Evolutionary conservation across 2,329 filamentous ascomycete species (phyloP), one percentile per base, ranked within the genome.

Genomic region (Erysiphe pulchra): DNA sequence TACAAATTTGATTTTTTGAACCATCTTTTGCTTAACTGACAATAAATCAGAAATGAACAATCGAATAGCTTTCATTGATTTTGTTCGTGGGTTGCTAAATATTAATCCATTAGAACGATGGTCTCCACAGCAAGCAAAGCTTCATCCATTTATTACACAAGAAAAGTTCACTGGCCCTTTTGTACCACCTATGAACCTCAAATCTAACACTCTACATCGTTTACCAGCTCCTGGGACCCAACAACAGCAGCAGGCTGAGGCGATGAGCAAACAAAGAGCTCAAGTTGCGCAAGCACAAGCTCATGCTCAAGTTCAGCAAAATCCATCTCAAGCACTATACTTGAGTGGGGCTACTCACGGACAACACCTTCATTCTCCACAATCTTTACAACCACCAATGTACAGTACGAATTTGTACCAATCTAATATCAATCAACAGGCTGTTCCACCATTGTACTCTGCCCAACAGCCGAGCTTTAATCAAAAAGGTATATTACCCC

Each of bases 71-170:
- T 98, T 98, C 56, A 98, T 95, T 58, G 90, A 98, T 61, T 98
- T 98, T 56, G 90, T 95, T 20, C 77, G 90, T 52, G 90, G 90
- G 13, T 63, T 98, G 36, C 66, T 98, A 47, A 92, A 81, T 49
- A 92, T 94, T 59, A 98, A 94, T 58, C 90, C 90, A 2, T 70
- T 98, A 32, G 90, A 98, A 62, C 69, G 90, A 60, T 98, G 90
- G 90, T 93, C 90, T 4, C 90, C 90, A 7, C 87, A 94, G 57
- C 90, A 98, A 63, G 90, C 90, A 32, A 94, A 94, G 59, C 66
- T 94, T 48, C 90, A 98, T 59, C 90, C 90, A 0, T 98, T 98
- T 62, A 98, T 98, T 58, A 98, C 90, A 0, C 90, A 98, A 59
- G 81, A 92, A 58, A 98, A 95, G 65, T 98, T 80, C 59, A 94